Conservation (phyloP, 306 rosid genomes). For the Ammopiptanthus mongolicus region DNA sequence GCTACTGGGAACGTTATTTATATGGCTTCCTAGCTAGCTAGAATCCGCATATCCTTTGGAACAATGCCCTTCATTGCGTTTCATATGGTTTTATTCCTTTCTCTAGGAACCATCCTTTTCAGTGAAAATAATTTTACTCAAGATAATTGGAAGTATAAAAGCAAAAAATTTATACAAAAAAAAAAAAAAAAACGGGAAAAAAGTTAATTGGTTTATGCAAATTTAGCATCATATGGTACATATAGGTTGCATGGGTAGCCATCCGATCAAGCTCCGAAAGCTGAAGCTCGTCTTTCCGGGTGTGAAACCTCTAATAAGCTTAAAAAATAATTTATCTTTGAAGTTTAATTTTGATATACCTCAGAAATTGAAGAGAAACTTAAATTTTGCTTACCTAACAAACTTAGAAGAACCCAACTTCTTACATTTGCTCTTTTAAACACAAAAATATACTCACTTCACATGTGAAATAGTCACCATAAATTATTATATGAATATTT, state of each 20-base stretch:
- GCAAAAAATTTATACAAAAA: neutral
- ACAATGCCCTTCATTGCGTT: constrained; percentile 34
- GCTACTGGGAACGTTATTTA: neutral
- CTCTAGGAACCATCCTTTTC: constrained; percentile 5
- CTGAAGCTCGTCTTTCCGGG: neutral
- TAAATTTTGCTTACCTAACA: too few relatives aligned
- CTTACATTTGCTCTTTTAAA: too few relatives aligned
- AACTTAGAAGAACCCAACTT: too few relatives aligned
- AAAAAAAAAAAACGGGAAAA: neutral
- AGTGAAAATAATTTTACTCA: neutral
- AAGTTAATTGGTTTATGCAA: neutral
- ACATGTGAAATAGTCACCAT: too few relatives aligned
- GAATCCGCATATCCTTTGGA: constrained; percentile 40
- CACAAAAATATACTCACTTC: too few relatives aligned
- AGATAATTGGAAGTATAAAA: neutral
- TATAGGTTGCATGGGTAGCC: neutral
- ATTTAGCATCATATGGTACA: neutral
- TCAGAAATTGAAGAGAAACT: too few relatives aligned
- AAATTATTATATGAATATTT: too few relatives aligned
- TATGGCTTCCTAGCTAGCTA: neutral
- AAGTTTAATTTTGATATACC: too few relatives aligned
- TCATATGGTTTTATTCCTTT: constrained; percentile 31
- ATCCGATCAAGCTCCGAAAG: constrained; percentile 12
- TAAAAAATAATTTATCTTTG: neutral
- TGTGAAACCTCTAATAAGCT: neutral